Conservation (phyloP, 2,329 filamentous ascomycete genomes). For the Fusarium sp. region DNA sequence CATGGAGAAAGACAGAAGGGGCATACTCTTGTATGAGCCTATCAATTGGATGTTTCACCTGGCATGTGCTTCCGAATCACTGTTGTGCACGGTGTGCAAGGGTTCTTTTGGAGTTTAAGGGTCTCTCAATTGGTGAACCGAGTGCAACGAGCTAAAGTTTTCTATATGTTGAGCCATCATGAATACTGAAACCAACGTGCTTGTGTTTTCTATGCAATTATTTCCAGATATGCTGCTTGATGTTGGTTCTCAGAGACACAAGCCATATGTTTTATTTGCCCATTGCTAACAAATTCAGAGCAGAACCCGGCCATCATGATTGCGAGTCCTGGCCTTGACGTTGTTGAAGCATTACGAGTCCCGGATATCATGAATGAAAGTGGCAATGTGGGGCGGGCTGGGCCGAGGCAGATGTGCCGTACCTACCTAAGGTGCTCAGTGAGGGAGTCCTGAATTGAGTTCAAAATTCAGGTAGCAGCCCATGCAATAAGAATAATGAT, state of each 20-base stretch:
- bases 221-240: neutral
- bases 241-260: neutral
- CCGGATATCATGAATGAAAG: constrained; percentile 27
- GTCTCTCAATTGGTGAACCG: neutral
- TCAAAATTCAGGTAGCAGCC: neutral
- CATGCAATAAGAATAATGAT: neutral
- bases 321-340: constrained; percentile 20
- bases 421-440: no score
- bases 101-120: neutral
- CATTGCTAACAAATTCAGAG: neutral
- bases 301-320: constrained; percentile 26
- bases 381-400: constrained; percentile 21
- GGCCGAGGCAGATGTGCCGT: constrained; percentile 22
- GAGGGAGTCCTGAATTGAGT: neutral
- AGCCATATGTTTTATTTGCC: neutral
- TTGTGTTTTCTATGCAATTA: neutral
- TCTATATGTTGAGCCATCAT: constrained; percentile 18
- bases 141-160: neutral
- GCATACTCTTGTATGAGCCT: constrained; percentile 13
- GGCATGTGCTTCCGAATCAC: constrained; percentile 5
- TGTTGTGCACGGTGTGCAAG: neutral
- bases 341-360: constrained; percentile 25
- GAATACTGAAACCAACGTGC: neutral
- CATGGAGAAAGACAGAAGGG: neutral
- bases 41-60: constrained; percentile 25